Conservation (phyloP, 805 yeast species). For the Candida oleophila region DNA sequence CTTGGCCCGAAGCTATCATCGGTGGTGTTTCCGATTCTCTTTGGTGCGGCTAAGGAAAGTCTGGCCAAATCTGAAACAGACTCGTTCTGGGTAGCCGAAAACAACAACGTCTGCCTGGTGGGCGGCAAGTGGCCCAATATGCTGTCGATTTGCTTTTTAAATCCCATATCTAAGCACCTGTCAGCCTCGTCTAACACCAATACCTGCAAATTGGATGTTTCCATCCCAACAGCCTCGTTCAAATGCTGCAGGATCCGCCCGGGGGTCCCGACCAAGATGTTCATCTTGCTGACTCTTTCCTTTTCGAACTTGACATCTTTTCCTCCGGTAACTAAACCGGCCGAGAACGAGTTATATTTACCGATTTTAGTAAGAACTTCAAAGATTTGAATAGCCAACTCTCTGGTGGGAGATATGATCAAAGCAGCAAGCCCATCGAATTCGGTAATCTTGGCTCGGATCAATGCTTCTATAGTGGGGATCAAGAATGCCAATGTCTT, state of each 20-base stretch:
- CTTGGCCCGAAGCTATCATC: conserved; percentile 14
- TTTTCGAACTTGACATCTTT: conserved; percentile 80
- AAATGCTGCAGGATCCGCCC: conserved; percentile 87
- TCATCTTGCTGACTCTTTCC: conserved; percentile 75
- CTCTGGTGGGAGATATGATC: conserved; percentile 89
- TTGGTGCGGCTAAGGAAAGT: conserved; percentile 64
- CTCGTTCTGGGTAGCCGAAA: conserved; percentile 89
- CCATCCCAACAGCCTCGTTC: conserved; percentile 85
- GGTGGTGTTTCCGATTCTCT: conserved; percentile 38
- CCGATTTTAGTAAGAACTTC: conserved; percentile 86
- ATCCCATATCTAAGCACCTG: conserved; percentile 91
- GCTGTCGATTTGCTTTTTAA: conserved; percentile 77
- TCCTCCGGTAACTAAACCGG: conserved; percentile 92
- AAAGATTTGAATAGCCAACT: conserved; percentile 85
- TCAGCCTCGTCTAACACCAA: conserved; percentile 91
- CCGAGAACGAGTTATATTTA: conserved; percentile 69
- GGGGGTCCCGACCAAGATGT: conserved; percentile 87
- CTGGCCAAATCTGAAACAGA: conserved; percentile 81
- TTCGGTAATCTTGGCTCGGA: conserved; percentile 72
- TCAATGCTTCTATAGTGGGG: conserved; percentile 73
- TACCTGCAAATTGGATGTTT: conserved; percentile 69
- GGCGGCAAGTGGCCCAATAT: conserved; percentile 77
- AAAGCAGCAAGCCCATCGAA: conserved; percentile 87
- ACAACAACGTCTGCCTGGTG: conserved; percentile 77
- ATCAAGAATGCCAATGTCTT: conserved; percentile 84